Evolutionary conservation across 1,284 basidiomycete genomes (phyloP).

Genomic region (Pseudozyma pruni): DNA sequence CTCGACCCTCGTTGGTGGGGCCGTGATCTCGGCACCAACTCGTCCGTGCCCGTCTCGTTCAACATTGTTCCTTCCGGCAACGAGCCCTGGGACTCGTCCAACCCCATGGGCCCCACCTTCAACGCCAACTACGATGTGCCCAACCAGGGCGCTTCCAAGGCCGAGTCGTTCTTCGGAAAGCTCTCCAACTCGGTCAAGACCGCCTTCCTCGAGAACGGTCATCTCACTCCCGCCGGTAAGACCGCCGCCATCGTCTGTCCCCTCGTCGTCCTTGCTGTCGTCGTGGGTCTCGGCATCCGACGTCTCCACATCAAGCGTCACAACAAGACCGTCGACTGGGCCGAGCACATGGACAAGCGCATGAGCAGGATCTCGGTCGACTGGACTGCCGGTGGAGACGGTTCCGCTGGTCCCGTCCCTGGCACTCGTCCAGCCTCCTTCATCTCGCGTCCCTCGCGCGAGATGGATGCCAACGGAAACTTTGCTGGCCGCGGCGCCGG

Average conservation of each 20-base stretch:
- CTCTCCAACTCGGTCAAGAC: constrained; percentile 51
- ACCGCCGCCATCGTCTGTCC: constrained; percentile 64
- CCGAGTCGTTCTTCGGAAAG: constrained; percentile 47
- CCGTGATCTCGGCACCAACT: constrained; percentile 47
- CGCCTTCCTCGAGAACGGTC: constrained; percentile 55
- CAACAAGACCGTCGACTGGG: constrained; percentile 67
- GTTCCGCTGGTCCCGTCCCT: constrained; percentile 53
- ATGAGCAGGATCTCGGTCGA: constrained; percentile 65
- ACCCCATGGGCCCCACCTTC: constrained; percentile 63
- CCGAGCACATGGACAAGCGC: constrained; percentile 66
- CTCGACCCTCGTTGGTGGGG: constrained; percentile 63
- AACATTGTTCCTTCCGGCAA: constrained; percentile 66
- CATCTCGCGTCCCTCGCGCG: constrained; percentile 49
- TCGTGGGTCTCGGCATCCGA: constrained; percentile 54
- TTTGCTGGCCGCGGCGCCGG: constrained; percentile 53
- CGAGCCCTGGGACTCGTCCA: constrained; percentile 64
- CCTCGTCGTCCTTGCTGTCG: constrained; percentile 52
- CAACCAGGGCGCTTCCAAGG: constrained; percentile 39
- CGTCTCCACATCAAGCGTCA: constrained; percentile 64
- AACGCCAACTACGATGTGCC: constrained; percentile 57
- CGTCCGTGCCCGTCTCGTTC: constrained; percentile 53
- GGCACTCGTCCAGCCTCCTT: constrained; percentile 59
- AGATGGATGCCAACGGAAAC: constrained; percentile 35
- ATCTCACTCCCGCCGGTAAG: constrained; percentile 57
- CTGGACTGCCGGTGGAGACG: constrained; percentile 60